These are phyloP conservation scores for Smallanthus sonchifolius DNA, from an alignment of 129 eudicot genomes.

Conservation along the genomic window DNA sequence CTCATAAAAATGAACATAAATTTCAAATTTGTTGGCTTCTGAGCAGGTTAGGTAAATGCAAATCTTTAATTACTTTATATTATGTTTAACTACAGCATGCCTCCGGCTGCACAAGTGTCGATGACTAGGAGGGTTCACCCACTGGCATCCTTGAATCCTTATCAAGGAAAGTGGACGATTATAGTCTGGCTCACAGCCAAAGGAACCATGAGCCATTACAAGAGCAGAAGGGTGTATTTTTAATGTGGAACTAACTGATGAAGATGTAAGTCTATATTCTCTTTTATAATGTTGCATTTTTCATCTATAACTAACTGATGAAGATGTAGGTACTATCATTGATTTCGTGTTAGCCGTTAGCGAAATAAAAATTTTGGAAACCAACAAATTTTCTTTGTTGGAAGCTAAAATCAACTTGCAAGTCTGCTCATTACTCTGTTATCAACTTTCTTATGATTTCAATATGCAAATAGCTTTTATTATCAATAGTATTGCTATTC, in stretches of 20 bases:
- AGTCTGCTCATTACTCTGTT: too few species aligned
- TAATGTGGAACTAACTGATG: constrained; percentile 90
- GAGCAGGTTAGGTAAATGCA: not conserved
- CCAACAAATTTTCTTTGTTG: too few species aligned
- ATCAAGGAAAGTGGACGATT: constrained; percentile 96
- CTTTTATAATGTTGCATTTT: not conserved
- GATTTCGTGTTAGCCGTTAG: too few species aligned
- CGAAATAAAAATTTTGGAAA: too few species aligned
- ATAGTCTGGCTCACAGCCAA: constrained; percentile 76
- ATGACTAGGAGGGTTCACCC: constrained; percentile 88
- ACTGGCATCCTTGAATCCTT: constrained; percentile 87
- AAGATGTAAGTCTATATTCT: constrained; percentile 56
- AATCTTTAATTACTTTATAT: not conserved
- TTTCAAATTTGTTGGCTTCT: not conserved
- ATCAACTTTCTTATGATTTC: too few species aligned
- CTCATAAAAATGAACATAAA: not conserved
- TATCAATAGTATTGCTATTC: too few species aligned
- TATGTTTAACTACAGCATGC: constrained; percentile 39
- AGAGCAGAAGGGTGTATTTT: constrained; percentile 92
- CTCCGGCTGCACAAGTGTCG: constrained; percentile 84
- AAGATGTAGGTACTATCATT: too few species aligned
- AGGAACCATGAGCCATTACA: constrained; percentile 69
- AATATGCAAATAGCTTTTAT: too few species aligned
- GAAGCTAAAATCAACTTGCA: too few species aligned
- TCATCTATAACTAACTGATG: not conserved